These are phyloP conservation scores for Lentinula detonsa DNA, from an alignment of 768 basidiomycete genomes.

Conservation along the genomic window DNA sequence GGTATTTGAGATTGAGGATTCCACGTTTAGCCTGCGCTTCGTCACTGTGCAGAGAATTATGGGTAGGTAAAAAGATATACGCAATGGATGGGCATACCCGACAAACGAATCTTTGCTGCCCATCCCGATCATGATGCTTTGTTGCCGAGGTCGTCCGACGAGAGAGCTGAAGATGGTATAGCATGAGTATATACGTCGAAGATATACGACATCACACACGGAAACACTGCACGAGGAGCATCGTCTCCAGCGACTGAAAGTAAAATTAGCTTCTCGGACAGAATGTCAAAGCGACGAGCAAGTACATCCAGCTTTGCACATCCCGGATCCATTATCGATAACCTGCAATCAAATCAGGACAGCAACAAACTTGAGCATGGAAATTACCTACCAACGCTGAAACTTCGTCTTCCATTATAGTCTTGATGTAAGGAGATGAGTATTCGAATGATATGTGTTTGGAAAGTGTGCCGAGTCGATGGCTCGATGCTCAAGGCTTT, in stretches of 20 bases:
- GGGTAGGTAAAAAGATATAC: constrained; percentile 8
- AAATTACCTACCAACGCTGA: constrained; percentile 41
- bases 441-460: too few species aligned
- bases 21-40: constrained; percentile 94
- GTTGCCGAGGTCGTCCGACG: constrained; percentile 91
- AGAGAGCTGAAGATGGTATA: constrained; percentile 54
- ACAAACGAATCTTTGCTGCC: constrained; percentile 96
- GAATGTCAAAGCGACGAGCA: constrained; percentile 17
- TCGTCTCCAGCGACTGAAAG: constrained; percentile 76
- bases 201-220: constrained; percentile 48
- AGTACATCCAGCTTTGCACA: constrained; percentile 99
- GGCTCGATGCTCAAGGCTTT: background rate
- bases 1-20: constrained; percentile 90
- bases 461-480: background rate
- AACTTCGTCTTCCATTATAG: constrained; percentile 58
- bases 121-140: constrained; percentile 97
- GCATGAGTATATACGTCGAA: background rate
- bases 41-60: constrained; percentile 43
- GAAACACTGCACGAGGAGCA: constrained; percentile 89
- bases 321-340: constrained; percentile 94
- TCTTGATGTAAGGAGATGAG: background rate
- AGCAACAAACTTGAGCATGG: background rate
- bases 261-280: constrained; percentile 11
- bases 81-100: constrained; percentile 48
- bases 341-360: constrained; percentile 37